These are phyloP conservation scores for Globisporangium okanoganense DNA, from an alignment of 352 stramenopile genomes.

Conservation along the genomic window DNA sequence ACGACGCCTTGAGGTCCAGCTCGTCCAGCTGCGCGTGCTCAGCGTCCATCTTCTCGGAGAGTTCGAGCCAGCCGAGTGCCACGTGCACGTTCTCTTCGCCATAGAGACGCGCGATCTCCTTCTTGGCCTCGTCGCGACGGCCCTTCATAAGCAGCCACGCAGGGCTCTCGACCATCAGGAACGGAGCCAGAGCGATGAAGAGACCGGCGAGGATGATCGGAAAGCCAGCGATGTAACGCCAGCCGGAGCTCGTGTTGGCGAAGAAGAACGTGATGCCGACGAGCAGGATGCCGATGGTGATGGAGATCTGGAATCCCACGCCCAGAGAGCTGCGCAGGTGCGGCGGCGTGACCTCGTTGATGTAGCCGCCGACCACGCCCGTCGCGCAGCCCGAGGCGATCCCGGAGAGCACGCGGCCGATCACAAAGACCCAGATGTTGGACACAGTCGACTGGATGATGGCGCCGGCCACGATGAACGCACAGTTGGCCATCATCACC, in stretches of 20 bases:
- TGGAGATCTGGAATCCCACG: slow-evolving; percentile 37
- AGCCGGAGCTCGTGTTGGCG: slow-evolving; percentile 38
- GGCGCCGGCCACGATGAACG: slow-evolving; percentile 32
- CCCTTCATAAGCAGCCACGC: slow-evolving; percentile 37
- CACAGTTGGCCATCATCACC: slow-evolving; percentile 25
- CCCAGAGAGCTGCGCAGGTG: slow-evolving; percentile 29
- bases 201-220: slow-evolving; percentile 26
- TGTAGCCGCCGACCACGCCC: slow-evolving; percentile 25
- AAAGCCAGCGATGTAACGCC: slow-evolving; percentile 37
- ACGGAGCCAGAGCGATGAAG: slow-evolving; percentile 22
- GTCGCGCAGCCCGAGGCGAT: slow-evolving; percentile 36
- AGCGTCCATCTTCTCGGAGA: slow-evolving; percentile 12
- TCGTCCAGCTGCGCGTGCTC: slow-evolving; percentile 19
- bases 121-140: slow-evolving; percentile 22
- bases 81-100: slow-evolving; percentile 26
- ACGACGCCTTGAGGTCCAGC: slow-evolving; percentile 9
- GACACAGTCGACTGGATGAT: slow-evolving; percentile 22
- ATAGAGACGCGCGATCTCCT: slow-evolving; percentile 26
- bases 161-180: slow-evolving; percentile 35
- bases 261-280: slow-evolving; percentile 56
- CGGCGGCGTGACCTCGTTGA: slow-evolving; percentile 47
- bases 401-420: slow-evolving; percentile 33
- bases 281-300: slow-evolving; percentile 42
- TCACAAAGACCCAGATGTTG: slow-evolving; percentile 30
- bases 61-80: slow-evolving; percentile 29